A percentile compares a stretch with the other conserved stretches of the same genome.
These are phyloP conservation scores for Eimeria sp. DNA, from an alignment of 169 alveolate species.

Conservation along the genomic window DNA sequence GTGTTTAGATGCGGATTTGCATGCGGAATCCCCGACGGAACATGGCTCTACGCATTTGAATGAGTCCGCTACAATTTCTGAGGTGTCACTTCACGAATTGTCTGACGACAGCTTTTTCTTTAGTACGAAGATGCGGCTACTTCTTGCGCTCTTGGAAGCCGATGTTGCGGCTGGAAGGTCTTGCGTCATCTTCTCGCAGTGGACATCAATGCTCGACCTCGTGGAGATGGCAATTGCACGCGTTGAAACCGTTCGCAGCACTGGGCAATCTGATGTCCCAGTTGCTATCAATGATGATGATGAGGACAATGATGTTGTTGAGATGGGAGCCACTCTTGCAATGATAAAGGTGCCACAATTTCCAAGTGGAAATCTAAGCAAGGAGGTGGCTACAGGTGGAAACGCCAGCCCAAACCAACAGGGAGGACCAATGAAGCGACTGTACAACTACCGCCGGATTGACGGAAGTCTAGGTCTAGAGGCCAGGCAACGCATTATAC, in stretches of 20 bases:
- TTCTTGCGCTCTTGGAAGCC: slow-evolving; percentile 69
- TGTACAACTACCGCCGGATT: slow-evolving; percentile 84
- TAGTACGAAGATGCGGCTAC: slow-evolving; percentile 76
- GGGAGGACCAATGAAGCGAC: neutral
- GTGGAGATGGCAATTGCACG: slow-evolving; percentile 86
- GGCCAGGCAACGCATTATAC: slow-evolving; percentile 84
- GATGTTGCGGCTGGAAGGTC: slow-evolving; percentile 79
- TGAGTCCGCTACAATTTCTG: neutral
- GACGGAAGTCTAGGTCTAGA: slow-evolving; percentile 86
- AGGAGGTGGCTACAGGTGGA: neutral
- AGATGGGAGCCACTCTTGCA: neutral
- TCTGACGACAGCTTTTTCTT: slow-evolving; percentile 74
- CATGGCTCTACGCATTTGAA: neutral
- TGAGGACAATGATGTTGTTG: slow-evolving; percentile 28
- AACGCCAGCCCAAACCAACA: neutral
- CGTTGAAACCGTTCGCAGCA: slow-evolving; percentile 58
- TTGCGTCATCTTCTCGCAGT: slow-evolving; percentile 90
- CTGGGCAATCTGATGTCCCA: neutral
- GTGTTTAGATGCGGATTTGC: neutral
- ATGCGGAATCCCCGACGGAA: neutral
- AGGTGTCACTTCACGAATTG: neutral
- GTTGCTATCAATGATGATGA: neutral
- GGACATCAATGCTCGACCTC: slow-evolving; percentile 90
- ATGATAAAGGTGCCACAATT: neutral
- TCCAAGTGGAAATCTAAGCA: neutral